Percentiles rank a stretch among this genome's conserved stretches.
Evolutionary conservation across 176 grass and related monocot species (phyloP).

Genomic region (Stipa capillata): DNA sequence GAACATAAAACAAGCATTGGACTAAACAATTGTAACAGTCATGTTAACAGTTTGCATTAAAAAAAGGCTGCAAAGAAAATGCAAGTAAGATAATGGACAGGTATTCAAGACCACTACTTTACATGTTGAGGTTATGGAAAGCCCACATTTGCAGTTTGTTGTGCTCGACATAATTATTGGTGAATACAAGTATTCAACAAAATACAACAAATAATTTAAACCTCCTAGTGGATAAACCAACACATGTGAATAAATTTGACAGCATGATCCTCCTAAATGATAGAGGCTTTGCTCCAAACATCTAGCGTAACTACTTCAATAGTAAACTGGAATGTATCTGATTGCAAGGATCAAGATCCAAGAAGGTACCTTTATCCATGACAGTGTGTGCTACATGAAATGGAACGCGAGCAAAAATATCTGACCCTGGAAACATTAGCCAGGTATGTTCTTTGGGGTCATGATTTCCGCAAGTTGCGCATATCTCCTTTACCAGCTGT

Average conservation of each 20-base stretch:
- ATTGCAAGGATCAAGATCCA: neutral
- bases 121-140: neutral
- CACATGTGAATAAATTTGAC: neutral
- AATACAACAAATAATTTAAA: neutral
- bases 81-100: neutral
- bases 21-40: neutral
- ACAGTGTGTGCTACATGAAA: constrained; percentile 80
- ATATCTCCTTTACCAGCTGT: constrained; percentile 68
- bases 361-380: constrained; percentile 56
- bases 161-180: neutral
- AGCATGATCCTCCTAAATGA: neutral
- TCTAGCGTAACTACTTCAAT: neutral
- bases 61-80: neutral
- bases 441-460: constrained; percentile 62
- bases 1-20: neutral
- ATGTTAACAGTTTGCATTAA: neutral
- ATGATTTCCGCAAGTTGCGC: constrained; percentile 60
- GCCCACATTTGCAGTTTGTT: neutral
- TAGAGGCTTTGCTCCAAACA: neutral
- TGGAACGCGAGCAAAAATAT: constrained; percentile 65
- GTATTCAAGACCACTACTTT: neutral
- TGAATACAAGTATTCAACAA: neutral
- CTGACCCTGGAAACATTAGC: constrained; percentile 66
- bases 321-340: neutral
- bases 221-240: neutral